phyloP scores from a whole-genome alignment of 441 rosid genomes.

The Cnidoscolus chayamansa region DNA sequence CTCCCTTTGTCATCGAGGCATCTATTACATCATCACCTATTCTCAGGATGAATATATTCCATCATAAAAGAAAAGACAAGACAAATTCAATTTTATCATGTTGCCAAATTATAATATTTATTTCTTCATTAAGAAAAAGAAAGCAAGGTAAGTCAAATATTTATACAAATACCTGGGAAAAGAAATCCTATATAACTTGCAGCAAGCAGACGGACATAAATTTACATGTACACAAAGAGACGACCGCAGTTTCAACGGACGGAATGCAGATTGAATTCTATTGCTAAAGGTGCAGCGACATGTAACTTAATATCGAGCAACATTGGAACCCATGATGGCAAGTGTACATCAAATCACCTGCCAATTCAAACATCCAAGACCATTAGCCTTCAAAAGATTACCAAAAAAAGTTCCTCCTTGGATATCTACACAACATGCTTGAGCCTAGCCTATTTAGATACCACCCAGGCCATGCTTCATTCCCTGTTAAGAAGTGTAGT shows the following conservation, averaged over 20 bases:
- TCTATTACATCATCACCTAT: too few relatives aligned
- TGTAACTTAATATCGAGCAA: neutral
- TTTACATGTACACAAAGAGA: too few relatives aligned
- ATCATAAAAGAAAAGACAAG: too few relatives aligned
- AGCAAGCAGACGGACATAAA: too few relatives aligned
- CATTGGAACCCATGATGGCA: neutral
- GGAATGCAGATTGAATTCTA: neutral
- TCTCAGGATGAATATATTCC: too few relatives aligned
- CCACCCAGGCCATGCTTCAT: conserved; percentile 21
- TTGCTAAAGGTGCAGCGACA: neutral
- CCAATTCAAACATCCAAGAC: neutral
- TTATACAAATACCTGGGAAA: too few relatives aligned
- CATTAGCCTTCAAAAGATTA: neutral
- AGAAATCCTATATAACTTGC: too few relatives aligned
- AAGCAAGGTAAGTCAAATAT: too few relatives aligned
- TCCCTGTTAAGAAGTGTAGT: conserved; percentile 36
- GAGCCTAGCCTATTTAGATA: conserved; percentile 12
- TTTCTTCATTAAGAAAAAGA: too few relatives aligned
- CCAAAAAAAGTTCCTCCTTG: neutral
- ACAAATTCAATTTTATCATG: too few relatives aligned
- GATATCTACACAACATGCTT: conserved; percentile 33
- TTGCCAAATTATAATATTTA: too few relatives aligned
- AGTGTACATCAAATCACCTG: neutral
- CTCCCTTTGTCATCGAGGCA: too few relatives aligned
- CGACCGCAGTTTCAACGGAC: neutral